phyloP scores from a whole-genome alignment of 441 rosid genomes.

The Eugenia klotzschiana region DNA sequence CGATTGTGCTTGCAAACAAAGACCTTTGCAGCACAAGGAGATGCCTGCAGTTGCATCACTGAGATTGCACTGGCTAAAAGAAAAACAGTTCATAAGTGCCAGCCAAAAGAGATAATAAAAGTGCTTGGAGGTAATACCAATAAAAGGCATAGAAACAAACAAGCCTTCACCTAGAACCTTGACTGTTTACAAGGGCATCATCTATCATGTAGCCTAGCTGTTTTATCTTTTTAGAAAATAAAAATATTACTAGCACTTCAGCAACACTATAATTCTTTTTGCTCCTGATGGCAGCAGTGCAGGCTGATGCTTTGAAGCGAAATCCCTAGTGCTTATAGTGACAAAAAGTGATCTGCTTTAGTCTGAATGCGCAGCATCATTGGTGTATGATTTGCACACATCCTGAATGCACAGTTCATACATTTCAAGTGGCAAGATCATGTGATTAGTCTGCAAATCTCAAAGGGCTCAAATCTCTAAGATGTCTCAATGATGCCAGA shows the following conservation, averaged over 20 bases:
- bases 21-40: neutral
- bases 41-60: neutral
- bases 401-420: neutral
- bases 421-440: neutral
- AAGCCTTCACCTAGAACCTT: neutral
- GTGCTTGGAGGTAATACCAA: neutral
- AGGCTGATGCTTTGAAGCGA: neutral
- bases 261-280: neutral
- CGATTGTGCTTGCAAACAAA: neutral
- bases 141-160: neutral
- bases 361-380: neutral
- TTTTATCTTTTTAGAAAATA: neutral
- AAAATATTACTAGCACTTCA: neutral
- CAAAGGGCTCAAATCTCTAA: neutral
- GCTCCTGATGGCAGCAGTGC: neutral
- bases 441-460: neutral
- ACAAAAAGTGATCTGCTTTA: neutral
- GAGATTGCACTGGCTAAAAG: neutral
- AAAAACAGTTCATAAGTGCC: neutral
- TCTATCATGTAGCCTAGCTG: neutral
- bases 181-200: neutral
- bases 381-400: neutral
- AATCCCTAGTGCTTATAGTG: neutral
- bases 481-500: neutral
- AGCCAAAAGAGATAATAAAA: neutral